Percentiles rank a stretch among this genome's conserved stretches.
These are phyloP conservation scores for Straminergon stramineum DNA, from an alignment of 225 moss, liverwort and hornwort species.

Conservation along the genomic window DNA sequence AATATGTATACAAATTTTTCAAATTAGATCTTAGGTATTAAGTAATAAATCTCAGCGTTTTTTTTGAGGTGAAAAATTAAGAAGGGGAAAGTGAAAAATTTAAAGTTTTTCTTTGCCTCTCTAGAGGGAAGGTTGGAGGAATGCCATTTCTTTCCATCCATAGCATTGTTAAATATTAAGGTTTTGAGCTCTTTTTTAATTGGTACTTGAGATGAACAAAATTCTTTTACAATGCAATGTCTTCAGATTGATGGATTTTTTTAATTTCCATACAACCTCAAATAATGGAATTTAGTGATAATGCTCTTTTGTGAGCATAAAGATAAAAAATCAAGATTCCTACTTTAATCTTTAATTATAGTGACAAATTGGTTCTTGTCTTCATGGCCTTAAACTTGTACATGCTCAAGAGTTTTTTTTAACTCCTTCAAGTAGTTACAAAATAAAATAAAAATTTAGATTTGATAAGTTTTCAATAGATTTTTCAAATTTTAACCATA, in stretches of 20 bases:
- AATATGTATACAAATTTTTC: not conserved
- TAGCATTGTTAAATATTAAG: not conserved
- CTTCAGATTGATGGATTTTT: not conserved
- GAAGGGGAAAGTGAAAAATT: rapidly evolving
- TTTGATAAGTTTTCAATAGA: not conserved
- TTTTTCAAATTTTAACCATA: not conserved
- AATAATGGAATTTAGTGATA: not conserved
- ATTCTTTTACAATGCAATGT: not conserved
- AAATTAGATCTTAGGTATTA: not conserved
- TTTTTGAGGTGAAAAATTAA: not conserved
- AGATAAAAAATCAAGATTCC: not conserved
- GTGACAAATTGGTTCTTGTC: rapidly evolving
- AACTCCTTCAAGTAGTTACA: not conserved
- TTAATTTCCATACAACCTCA: not conserved
- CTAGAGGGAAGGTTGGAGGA: rapidly evolving
- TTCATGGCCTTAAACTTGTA: rapidly evolving
- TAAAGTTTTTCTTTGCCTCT: no score
- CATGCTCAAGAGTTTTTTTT: rapidly evolving
- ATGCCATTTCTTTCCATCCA: rapidly evolving
- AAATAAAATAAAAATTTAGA: not conserved
- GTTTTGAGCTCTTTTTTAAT: no score
- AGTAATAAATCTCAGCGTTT: not conserved
- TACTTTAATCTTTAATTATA: not conserved
- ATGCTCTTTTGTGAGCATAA: not conserved
- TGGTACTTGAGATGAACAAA: not conserved